phyloP scores from a whole-genome alignment of 2,329 filamentous ascomycete genomes.

The Eutypa lata region DNA sequence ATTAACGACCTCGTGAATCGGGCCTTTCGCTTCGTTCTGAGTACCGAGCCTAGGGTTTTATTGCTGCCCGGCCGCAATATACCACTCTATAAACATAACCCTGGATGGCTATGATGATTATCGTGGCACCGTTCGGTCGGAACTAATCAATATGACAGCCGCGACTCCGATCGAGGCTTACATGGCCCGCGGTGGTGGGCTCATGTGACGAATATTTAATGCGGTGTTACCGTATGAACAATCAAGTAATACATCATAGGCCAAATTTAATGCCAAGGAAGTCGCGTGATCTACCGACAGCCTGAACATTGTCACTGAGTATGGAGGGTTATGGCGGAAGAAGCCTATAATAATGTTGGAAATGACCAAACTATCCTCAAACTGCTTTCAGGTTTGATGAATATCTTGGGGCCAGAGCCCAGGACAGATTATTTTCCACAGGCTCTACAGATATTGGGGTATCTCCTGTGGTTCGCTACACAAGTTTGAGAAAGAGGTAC shows the following conservation, averaged over 20 bases:
- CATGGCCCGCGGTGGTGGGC: neutral
- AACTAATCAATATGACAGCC: neutral
- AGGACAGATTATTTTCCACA: too few relatives aligned
- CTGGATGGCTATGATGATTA: too few relatives aligned
- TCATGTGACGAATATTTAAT: neutral
- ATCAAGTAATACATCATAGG: neutral
- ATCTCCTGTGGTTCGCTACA: too few relatives aligned
- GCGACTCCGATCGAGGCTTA: neutral
- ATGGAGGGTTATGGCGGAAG: neutral
- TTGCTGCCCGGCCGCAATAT: too few relatives aligned
- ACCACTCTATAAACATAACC: too few relatives aligned
- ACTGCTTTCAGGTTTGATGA: too few relatives aligned
- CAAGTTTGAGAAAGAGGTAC: too few relatives aligned
- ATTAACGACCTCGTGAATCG: neutral
- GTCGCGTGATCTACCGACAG: neutral
- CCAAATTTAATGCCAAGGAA: neutral
- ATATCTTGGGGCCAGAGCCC: too few relatives aligned
- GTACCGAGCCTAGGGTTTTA: neutral
- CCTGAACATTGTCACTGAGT: neutral
- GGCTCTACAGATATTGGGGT: too few relatives aligned
- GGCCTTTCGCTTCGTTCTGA: neutral
- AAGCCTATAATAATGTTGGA: neutral
- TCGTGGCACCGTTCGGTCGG: neutral
- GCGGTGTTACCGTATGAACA: neutral
- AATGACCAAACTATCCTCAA: too few relatives aligned